Percentiles rank a stretch among this genome's conserved stretches.
phyloP scores from a whole-genome alignment of 148 eudicot species.

The Agrostemma githago region DNA sequence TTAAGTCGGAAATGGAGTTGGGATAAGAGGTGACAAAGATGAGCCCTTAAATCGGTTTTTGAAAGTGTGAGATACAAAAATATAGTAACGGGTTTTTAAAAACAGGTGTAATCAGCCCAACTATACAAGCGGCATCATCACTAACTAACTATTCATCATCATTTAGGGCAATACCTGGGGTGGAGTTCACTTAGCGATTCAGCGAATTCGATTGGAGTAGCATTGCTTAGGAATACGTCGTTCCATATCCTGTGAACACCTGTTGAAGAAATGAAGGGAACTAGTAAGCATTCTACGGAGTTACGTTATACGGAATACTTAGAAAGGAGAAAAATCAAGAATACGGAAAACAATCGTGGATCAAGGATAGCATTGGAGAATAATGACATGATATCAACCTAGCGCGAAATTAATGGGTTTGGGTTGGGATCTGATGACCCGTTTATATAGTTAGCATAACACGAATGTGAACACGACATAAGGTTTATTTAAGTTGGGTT shows the following conservation, averaged over 20 bases:
- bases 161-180: slow-evolving; percentile 42
- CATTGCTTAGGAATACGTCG: slow-evolving; percentile 56
- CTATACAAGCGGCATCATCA: neutral
- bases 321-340: neutral
- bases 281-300: neutral
- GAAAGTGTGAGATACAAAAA: neutral
- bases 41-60: neutral
- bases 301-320: neutral
- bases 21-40: neutral
- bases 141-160: slow-evolving; percentile 18
- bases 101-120: neutral
- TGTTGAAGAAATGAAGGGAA: slow-evolving; percentile 24
- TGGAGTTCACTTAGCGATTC: slow-evolving; percentile 50
- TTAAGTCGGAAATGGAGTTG: neutral
- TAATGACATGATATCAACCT: neutral
- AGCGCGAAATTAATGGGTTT: no score
- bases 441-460: no score
- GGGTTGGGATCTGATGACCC: no score
- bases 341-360: neutral
- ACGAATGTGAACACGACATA: no score
- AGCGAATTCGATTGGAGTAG: slow-evolving; percentile 47
- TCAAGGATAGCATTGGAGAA: neutral
- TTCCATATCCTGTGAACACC: slow-evolving; percentile 69
- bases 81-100: neutral
- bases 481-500: no score